These are phyloP conservation scores for Dendrocalamus latiflorus DNA, from an alignment of 202 grass and related monocot species.

Conservation along the genomic window DNA sequence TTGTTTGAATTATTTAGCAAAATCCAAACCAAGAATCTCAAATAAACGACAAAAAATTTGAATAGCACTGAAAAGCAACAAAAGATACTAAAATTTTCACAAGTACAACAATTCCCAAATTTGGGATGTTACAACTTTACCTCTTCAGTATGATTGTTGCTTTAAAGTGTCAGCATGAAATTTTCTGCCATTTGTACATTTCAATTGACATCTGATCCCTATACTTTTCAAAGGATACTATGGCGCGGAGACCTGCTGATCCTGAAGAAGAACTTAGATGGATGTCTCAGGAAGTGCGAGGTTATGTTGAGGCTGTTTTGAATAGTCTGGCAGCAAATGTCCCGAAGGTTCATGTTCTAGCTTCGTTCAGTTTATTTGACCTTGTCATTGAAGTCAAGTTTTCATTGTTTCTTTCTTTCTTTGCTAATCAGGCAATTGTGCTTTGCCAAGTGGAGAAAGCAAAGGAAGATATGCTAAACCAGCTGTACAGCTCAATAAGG, in stretches of 20 bases:
- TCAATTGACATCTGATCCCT: conserved; percentile 21
- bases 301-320: conserved; percentile 96
- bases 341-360: conserved; percentile 64
- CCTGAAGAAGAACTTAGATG: conserved; percentile 96
- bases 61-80: no score
- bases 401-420: conserved; percentile 2
- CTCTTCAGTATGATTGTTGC: not conserved
- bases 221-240: conserved; percentile 46
- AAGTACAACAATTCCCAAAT: no score
- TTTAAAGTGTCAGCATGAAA: conserved; percentile 3
- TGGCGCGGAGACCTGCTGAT: conserved; percentile 78
- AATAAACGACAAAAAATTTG: no score
- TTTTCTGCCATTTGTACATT: not conserved
- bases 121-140: no score
- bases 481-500: conserved; percentile 95
- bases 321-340: conserved; percentile 96
- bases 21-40: no score
- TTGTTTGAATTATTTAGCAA: no score
- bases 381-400: not conserved
- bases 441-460: conserved; percentile 98
- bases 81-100: no score
- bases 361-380: not conserved
- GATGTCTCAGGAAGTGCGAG: no score
- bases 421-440: conserved; percentile 71
- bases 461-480: conserved; percentile 99